Base-by-base conservation (phyloP, 139 green algal species). In the Coccomyxa sp. region DNA sequence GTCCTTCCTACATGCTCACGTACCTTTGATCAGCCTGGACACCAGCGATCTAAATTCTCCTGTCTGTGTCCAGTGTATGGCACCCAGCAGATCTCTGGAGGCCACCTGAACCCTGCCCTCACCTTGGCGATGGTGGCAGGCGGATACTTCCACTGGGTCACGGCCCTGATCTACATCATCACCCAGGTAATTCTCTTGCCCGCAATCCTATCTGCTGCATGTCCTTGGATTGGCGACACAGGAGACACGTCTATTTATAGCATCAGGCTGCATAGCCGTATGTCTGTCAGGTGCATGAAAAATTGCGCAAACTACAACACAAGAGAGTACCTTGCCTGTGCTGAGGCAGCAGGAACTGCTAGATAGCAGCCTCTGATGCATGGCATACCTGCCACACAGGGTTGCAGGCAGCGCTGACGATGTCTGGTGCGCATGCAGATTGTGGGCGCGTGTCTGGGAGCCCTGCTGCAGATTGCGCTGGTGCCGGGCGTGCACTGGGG, bases 401-500 rank as follows among this genome's bases (percentile, higher is more conserved):
- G n/a, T n/a, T n/a, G n/a, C n/a, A n/a, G n/a, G n/a, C n/a, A n/a
- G n/a, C n/a, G n/a, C n/a, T n/a, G n/a, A n/a, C n/a, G n/a, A n/a
- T n/a, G n/a, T n/a, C n/a, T n/a, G n/a, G n/a, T n/a, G n/a, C n/a
- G n/a, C n/a, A 16, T 72, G 64, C 64, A 72, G 64, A 34, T 72
- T 34, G 29, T 72, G 27, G 64, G 64, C 64, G 64, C 64, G 18
- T 22, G 10, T 37, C 14, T 36, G 10, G 64, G 64, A 10, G 64
- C 64, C 27, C 27, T 72, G 64, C 64, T 72, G 7, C 29, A 72
- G 64, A 27, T 72, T 72, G 64, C 64, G 24, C 27, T 72, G 27
- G 64, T 72, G 64, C 64, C 64, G 14, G 64, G 64, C 64, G 29
- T 72, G 18, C 50, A 64, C 50, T 64, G 50, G 64, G 64, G 29